phyloP scores from a whole-genome alignment of 2,329 filamentous ascomycete genomes.

The Trichoderma breve region DNA sequence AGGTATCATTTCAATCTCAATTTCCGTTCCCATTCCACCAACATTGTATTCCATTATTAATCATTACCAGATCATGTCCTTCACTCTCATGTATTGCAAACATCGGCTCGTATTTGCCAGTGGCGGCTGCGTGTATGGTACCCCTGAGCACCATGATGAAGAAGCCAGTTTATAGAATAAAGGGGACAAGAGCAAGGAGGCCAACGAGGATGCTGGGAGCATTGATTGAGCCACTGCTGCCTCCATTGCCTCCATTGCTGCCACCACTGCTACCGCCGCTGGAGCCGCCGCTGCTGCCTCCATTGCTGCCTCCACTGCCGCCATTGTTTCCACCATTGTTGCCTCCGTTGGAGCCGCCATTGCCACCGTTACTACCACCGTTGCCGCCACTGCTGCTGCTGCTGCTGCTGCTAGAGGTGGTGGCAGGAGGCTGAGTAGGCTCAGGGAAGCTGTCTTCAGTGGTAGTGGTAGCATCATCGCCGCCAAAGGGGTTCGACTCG shows the following conservation, averaged over 20 bases:
- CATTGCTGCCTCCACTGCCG: neutral
- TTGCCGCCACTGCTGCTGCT: neutral
- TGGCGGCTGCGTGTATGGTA: neutral
- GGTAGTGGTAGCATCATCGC: neutral
- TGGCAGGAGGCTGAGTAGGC: neutral
- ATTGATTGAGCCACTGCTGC: conserved; percentile 6
- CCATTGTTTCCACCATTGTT: neutral
- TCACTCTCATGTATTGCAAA: neutral
- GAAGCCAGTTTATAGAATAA: conserved; percentile 26
- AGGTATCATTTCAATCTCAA: conserved; percentile 10
- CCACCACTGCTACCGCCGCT: neutral
- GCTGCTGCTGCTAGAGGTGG: neutral
- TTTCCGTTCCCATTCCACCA: neutral
- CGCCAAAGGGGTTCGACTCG: conserved; percentile 12
- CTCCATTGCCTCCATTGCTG: neutral
- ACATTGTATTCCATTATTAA: neutral
- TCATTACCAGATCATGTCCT: neutral
- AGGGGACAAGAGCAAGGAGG: conserved; percentile 27
- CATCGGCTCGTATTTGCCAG: neutral
- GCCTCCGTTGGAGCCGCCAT: neutral
- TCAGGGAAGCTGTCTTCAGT: neutral
- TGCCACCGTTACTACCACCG: neutral
- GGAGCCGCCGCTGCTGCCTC: neutral
- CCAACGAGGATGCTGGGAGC: conserved; percentile 27
- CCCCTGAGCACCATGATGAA: no score